Evolutionary conservation across 2,329 filamentous ascomycete genomes (phyloP), one percentile per base, ranked within the genome.

Genomic region (Cladosporium sp.): DNA sequence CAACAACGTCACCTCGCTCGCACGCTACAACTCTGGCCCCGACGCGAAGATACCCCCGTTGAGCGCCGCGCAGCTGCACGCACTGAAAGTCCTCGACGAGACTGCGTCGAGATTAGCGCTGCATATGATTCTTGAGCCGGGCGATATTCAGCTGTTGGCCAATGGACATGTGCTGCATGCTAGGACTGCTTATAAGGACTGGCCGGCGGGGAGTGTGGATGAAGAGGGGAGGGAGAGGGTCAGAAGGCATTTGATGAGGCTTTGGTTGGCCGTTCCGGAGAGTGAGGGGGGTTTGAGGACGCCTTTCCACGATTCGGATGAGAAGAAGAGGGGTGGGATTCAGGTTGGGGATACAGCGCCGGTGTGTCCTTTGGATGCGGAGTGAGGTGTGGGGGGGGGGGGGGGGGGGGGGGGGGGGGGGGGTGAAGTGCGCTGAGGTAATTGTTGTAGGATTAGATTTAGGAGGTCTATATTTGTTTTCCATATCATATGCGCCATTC

Each of bases 251-350:
- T 75, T 95, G 22, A 87, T 95, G 78, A 80, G 90, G 50, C 75
- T 94, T 61, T 95, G 90, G 90, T 75, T 95, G 57, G 85, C 88
- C 9, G 90, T 88, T 1, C 90, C 90, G 0, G 86, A 91, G 74
- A 78, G 74, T 19, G 90, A 95, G 71, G 90, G 89, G 3, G 90
- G 90, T 0, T 95, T 90, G 90, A 84, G 81, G 52, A 73, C 94
- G 71, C 90, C 90, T 1, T 91, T 91, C 74, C 86, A 84, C 66
- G 90, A 95, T 73, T 87, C 83, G 56, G 77, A 82, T 52, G 87
- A 93, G 80, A 90, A 89, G 81, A 94, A 94, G 82, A 80, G 90
- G 19, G 90, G 90, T 4, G 90, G 90, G 0, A 90, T 94, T 63
- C 90, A 94, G 75, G 90, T 95, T 3, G 83, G 94, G 71, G 83